A percentile compares a stretch with the other conserved stretches of the same genome.
These are phyloP conservation scores for Stenocarpella maydis DNA, from an alignment of 2,329 filamentous ascomycete genomes.

Conservation along the genomic window DNA sequence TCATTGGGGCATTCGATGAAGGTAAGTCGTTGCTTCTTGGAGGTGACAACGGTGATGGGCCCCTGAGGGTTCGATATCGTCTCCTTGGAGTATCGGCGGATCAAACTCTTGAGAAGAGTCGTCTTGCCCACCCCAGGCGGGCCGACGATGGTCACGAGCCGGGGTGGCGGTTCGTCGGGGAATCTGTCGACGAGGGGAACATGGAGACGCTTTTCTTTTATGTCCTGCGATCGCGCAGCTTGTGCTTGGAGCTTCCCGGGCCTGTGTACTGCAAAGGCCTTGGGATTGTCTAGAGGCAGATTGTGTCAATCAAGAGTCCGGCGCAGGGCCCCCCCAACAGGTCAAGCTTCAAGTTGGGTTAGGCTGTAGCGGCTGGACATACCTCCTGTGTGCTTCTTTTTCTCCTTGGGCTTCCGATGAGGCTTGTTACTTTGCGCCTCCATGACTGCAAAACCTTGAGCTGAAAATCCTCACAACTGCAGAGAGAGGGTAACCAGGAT, in stretches of 20 bases:
- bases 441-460: conserved; percentile 59
- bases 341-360: not conserved
- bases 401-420: conserved; percentile 88
- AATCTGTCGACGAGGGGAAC: conserved; percentile 95
- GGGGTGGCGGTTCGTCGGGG: conserved; percentile 92
- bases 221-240: conserved; percentile 75
- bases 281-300: conserved; percentile 76
- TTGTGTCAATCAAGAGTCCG: conserved; percentile 38
- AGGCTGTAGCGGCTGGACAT: conserved; percentile 36
- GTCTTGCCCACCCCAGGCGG: conserved; percentile 96
- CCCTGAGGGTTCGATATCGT: conserved; percentile 89
- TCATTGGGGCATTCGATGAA: conserved; percentile 98
- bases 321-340: not conserved
- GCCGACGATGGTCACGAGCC: conserved; percentile 92
- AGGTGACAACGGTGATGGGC: conserved; percentile 94
- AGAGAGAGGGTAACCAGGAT: not conserved
- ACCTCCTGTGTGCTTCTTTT: conserved; percentile 75
- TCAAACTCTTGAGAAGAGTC: conserved; percentile 91
- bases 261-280: conserved; percentile 86
- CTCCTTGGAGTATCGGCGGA: conserved; percentile 95
- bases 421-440: conserved; percentile 85
- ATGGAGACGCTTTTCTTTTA: conserved; percentile 95
- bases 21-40: conserved; percentile 92
- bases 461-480: conserved; percentile 12
- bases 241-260: conserved; percentile 82